Percentiles rank a stretch among this genome's conserved stretches.
Evolutionary conservation across 2,329 filamentous ascomycete species (phyloP).

Genomic region (Chaetomium globosum): DNA sequence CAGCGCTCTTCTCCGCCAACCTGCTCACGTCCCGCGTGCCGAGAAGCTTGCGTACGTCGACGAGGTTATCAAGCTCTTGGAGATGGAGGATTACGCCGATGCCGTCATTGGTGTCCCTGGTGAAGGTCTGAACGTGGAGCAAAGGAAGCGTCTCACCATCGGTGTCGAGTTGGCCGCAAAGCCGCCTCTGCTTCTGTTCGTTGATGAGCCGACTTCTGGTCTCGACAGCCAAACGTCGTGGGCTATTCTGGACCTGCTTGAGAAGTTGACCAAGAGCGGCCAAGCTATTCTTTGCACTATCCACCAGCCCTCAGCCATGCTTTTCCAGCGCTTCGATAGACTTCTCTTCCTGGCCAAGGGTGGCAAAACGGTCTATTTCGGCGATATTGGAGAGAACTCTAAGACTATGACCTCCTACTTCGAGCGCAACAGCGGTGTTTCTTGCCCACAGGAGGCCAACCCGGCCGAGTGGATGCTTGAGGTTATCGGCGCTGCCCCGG

Average conservation of each 20-base stretch:
- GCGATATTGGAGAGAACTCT: constrained; percentile 73
- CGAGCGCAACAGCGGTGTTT: constrained; percentile 67
- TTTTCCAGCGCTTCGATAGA: constrained; percentile 88
- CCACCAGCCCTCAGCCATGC: constrained; percentile 92
- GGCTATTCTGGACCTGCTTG: constrained; percentile 84
- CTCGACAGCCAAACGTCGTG: constrained; percentile 91
- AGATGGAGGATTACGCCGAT: constrained; percentile 88
- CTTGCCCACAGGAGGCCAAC: constrained; percentile 70
- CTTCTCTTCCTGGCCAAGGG: constrained; percentile 76
- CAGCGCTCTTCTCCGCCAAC: constrained; percentile 82
- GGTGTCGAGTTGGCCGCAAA: constrained; percentile 95
- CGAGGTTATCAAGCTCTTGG: constrained; percentile 85
- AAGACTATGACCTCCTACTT: constrained; percentile 72
- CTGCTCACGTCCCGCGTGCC: constrained; percentile 66
- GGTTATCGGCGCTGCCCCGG: constrained; percentile 65
- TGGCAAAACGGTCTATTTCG: constrained; percentile 79
- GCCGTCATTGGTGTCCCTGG: constrained; percentile 88
- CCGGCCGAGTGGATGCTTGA: constrained; percentile 80
- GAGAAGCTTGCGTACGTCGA: constrained; percentile 89
- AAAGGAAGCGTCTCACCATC: constrained; percentile 80
- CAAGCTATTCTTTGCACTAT: constrained; percentile 97
- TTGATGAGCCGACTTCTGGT: constrained; percentile 94
- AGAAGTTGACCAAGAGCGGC: constrained; percentile 85
- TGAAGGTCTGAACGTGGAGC: constrained; percentile 76
- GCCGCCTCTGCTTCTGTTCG: constrained; percentile 83